phyloP scores from a whole-genome alignment of 78 protist species.

The Monosiga brevicollis region DNA sequence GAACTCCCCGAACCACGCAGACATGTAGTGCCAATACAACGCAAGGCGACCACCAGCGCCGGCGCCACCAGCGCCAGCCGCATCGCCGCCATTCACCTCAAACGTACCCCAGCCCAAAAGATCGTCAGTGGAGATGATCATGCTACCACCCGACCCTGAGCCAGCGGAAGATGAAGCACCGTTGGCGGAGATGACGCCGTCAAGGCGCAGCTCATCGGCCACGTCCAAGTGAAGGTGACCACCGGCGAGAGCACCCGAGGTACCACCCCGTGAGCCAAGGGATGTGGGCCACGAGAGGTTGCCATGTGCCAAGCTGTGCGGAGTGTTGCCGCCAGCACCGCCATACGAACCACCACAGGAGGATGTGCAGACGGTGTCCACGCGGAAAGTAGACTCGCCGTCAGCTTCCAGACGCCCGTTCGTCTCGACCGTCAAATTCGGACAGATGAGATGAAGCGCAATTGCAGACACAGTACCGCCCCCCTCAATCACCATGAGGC shows the following conservation, averaged over 20 bases:
- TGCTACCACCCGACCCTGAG: not conserved
- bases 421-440: not conserved
- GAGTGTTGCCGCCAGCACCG: not conserved
- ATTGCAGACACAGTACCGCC: not conserved
- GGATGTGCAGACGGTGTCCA: not conserved
- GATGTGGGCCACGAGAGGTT: not conserved
- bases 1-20: not conserved
- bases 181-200: not conserved
- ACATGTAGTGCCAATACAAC: not conserved
- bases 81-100: not conserved
- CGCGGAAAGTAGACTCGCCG: too few species aligned
- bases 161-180: not conserved
- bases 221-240: not conserved
- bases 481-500: not conserved
- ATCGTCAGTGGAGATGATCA: not conserved
- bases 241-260: not conserved
- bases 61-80: not conserved
- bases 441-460: too few species aligned
- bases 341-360: not conserved
- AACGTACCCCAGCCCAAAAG: not conserved
- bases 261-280: not conserved
- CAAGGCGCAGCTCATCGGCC: not conserved
- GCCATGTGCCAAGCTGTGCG: not conserved
- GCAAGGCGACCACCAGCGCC: constrained; percentile 4
- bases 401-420: not conserved